Evolutionary conservation across 2,329 filamentous ascomycete species (phyloP).

Genomic region (Pseudocercospora fuligena): DNA sequence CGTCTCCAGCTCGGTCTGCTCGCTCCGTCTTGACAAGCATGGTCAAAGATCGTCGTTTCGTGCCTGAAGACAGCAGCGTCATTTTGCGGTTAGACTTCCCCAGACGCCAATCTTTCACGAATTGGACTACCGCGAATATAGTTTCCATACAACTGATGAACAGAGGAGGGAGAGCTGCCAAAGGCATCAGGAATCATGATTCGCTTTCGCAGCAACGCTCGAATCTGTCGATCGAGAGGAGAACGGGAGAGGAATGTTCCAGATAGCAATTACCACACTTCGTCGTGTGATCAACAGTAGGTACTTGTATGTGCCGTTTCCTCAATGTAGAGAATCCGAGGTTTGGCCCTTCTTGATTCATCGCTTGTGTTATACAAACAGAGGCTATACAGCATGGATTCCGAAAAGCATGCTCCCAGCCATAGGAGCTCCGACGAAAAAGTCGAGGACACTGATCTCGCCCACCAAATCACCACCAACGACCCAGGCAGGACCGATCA

Average conservation of each 20-base stretch:
- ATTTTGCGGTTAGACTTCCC: neutral
- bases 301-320: neutral
- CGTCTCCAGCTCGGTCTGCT: neutral
- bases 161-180: neutral
- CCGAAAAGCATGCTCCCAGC: neutral
- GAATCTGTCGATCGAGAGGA: neutral
- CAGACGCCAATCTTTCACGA: neutral
- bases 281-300: neutral
- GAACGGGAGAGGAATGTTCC: neutral
- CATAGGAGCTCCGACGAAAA: neutral
- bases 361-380: neutral
- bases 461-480: neutral
- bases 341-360: neutral
- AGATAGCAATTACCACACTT: neutral
- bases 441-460: neutral
- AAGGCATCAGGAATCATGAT: neutral
- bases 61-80: neutral
- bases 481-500: constrained; percentile 16
- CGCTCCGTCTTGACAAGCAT: neutral
- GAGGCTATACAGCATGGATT: neutral
- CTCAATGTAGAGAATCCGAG: neutral
- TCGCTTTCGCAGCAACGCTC: neutral
- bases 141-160: neutral
- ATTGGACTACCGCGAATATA: neutral
- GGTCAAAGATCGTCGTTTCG: neutral